Percentiles rank a stretch among this genome's conserved stretches.
Conservation (phyloP, 345 rosid species). For the Gossypium herbaceum region DNA sequence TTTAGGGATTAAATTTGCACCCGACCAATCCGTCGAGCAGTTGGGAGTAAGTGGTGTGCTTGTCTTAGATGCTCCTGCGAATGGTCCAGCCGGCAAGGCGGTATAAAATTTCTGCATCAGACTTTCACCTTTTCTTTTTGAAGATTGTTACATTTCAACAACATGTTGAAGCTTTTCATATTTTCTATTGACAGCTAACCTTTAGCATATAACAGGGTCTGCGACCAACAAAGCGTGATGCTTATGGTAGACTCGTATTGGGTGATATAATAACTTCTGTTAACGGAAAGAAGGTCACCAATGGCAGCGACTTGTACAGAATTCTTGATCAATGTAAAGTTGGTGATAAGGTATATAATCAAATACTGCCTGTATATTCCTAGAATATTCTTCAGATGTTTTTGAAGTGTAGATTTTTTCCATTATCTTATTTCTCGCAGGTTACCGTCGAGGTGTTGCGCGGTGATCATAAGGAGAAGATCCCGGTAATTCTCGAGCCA, state of each 20-base stretch:
- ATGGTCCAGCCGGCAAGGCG: conserved; percentile 98
- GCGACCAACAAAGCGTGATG: conserved; percentile 75
- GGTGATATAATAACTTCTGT: conserved; percentile 94
- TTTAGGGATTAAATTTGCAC: conserved; percentile 94
- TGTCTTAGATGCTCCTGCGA: conserved; percentile 83
- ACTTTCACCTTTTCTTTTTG: neutral
- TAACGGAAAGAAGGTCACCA: conserved; percentile 70
- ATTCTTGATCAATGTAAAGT: conserved; percentile 92
- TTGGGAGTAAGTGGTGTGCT: conserved; percentile 98
- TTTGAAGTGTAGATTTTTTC: neutral
- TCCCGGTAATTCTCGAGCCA: conserved; percentile 80
- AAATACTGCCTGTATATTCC: neutral
- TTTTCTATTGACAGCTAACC: conserved; percentile 4
- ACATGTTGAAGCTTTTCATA: neutral
- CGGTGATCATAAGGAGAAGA: conserved; percentile 91
- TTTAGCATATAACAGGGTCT: conserved; percentile 57
- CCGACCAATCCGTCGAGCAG: conserved; percentile 95
- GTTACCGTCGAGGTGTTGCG: conserved; percentile 87
- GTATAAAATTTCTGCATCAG: conserved; percentile 34
- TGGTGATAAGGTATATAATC: conserved; percentile 67
- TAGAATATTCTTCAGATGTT: neutral
- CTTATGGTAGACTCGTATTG: conserved; percentile 80
- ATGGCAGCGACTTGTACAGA: conserved; percentile 89
- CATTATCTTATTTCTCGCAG: conserved; percentile 31
- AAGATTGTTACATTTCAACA: neutral